Conservation (phyloP, 495 filamentous ascomycete species). For the Geoglossum glabrum region DNA sequence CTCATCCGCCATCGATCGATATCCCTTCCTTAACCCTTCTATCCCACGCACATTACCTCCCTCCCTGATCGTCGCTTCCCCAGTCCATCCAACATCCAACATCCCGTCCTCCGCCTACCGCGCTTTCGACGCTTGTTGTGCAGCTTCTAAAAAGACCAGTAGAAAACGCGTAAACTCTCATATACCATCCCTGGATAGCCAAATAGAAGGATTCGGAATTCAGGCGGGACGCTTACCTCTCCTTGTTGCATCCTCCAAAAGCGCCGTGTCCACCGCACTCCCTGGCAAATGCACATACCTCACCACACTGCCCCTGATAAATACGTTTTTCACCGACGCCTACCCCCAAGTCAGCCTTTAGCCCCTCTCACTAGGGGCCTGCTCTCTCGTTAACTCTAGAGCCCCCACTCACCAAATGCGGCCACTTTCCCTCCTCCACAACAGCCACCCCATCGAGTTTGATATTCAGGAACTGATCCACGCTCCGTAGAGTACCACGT, state of each 20-base stretch:
- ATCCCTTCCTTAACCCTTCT: not conserved
- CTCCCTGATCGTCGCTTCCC: not conserved
- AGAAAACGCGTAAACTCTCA: no score
- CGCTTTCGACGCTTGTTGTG: slow-evolving; percentile 5
- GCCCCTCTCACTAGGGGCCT: no score
- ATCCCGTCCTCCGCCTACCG: not conserved
- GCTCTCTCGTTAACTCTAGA: no score
- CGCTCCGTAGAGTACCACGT: slow-evolving; percentile 80
- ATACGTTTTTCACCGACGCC: slow-evolving; percentile 93
- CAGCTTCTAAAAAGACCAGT: slow-evolving; percentile 1
- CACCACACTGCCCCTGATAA: slow-evolving; percentile 91
- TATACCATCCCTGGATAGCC: no score
- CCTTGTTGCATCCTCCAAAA: slow-evolving; percentile 90
- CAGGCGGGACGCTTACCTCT: slow-evolving; percentile 42
- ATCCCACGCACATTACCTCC: not conserved
- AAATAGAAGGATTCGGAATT: not conserved
- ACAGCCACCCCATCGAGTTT: slow-evolving; percentile 91
- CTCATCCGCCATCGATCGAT: not conserved
- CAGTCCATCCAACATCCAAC: not conserved
- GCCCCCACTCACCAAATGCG: slow-evolving; percentile 63
- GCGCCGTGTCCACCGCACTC: slow-evolving; percentile 67
- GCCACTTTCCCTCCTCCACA: slow-evolving; percentile 77
- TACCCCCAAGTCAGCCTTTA: slow-evolving; percentile 15
- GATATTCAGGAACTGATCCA: slow-evolving; percentile 98
- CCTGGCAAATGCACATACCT: slow-evolving; percentile 84